Base-by-base conservation (phyloP, 1,284 basidiomycete species). In the Meira nashicola region DNA sequence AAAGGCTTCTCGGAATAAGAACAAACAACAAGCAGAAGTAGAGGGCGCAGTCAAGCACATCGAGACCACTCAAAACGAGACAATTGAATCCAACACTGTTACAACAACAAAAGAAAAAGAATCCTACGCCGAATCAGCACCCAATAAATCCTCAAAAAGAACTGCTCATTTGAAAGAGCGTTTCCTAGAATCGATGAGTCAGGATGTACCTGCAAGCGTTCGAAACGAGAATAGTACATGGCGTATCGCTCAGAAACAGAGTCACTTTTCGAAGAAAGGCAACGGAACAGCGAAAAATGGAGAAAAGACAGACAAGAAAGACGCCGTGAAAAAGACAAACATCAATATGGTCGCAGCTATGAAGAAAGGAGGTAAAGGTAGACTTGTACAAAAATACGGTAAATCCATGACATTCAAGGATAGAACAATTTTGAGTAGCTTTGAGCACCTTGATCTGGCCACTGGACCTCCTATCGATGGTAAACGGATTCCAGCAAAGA, bases 111-210 rank as follows among this genome's bases (percentile, higher is more conserved):
- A 21, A 14, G 46, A 48, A 5, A 33, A 33, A 8, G 28, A 33
- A 8, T 33, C 28, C 3, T 33, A 33, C 8, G 28, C 28, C 4
- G 28, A 33, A 4, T 33, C 28, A 33, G 28, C 28, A 33, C 28
- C 3, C 28, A 33, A 33, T 33, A 33, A 33, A 8, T 33, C 28
- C 8, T 33, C 28, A 33, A 33, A 33, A 33, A 33, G 28, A 8
- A 33, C 28, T 33, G 63, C 70, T 10, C 69, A 76, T 46, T 63
- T 78, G 41, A 79, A 79, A 59, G 82, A 83, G 67, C 77, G 81
- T 23, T 82, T 83, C 67, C 80, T 83, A 56, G 82, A 83, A 68
- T 78, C 80, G n/a, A 77, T 82, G 52, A 76, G 80, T 19, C 68
- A 64, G 17, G 79, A 76, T 57, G 70, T 73, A 41, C 67, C 77